Percentiles rank a stretch among this genome's conserved stretches.
Evolutionary conservation across 768 basidiomycete genomes (phyloP).

Genomic region (Tricholoma saponaceum): DNA sequence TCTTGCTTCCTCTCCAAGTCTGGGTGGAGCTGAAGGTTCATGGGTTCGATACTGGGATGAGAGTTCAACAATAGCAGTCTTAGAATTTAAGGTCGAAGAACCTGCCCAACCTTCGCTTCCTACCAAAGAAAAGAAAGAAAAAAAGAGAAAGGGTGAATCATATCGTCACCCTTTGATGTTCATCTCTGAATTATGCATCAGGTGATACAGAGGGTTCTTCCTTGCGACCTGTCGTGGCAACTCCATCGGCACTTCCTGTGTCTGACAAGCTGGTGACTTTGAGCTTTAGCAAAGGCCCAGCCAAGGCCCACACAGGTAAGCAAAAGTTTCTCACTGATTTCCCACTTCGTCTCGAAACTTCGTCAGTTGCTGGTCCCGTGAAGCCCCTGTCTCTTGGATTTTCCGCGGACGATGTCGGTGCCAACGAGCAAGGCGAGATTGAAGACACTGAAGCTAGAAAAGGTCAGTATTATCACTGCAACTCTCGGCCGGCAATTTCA

Average conservation of each 20-base stretch:
- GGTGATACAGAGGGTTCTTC: constrained; percentile 28
- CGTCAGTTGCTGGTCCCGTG: constrained; percentile 13
- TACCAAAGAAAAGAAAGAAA: constrained; percentile 48
- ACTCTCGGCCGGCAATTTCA: background rate
- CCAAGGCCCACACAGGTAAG: constrained; percentile 28
- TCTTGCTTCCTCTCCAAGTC: constrained; percentile 56
- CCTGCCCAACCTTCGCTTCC: constrained; percentile 34
- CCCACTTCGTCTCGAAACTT: constrained; percentile 1
- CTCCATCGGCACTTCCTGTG: constrained; percentile 66
- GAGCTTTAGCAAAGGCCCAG: constrained; percentile 58
- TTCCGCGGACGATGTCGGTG: constrained; percentile 56
- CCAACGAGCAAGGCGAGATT: constrained; percentile 36
- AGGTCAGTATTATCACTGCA: constrained; percentile 35
- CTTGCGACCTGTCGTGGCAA: constrained; percentile 28
- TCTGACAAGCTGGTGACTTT: constrained; percentile 81
- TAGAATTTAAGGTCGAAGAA: constrained; percentile 78
- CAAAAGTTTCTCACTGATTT: background rate
- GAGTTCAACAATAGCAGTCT: constrained; percentile 64
- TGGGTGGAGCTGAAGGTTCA: constrained; percentile 68
- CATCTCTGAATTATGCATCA: background rate
- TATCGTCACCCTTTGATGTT: background rate
- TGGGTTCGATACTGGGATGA: constrained; percentile 96
- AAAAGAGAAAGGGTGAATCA: constrained; percentile 60
- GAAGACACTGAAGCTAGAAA: constrained; percentile 47
- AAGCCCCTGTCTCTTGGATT: constrained; percentile 57